Evolutionary conservation across 305 asterid species (phyloP), one percentile per base, ranked within the genome.

Genomic region (Fraxinus angustifolia): DNA sequence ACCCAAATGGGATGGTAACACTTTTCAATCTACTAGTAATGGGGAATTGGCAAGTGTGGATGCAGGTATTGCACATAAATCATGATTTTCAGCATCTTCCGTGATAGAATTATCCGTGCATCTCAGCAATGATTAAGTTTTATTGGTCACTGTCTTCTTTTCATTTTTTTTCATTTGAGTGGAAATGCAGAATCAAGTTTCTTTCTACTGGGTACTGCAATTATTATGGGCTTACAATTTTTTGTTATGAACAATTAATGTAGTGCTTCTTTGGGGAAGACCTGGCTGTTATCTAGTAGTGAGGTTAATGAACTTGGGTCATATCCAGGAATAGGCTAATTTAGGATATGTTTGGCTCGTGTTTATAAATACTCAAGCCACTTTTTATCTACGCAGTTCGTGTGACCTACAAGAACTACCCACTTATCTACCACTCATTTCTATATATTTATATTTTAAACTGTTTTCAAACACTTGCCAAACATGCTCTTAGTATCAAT

Each of bases 41-140:
- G 99, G 99, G 99, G 76, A 91, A 90, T 83, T 94, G 99, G 99
- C 99, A 96, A 87, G 89, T 53, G 6, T 96, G 98, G 99, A 92
- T 96, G 99, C 92, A 94, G 98, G 99, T 96, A 93, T 75, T 79
- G 42, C 80, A 35, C 73, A 75, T 31, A 16, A 48, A 77, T 70
- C n/a, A 62, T 62, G 28, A 50, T 67, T 65, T 48, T 48, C 80
- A 75, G 48, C 78, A 23, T 8, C 33, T 65, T 31, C 8, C n/a
- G 6, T 81, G 14, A 30, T 42, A 28, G 53, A 12, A 6, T 40
- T 31, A 79, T 82, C 8, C 10, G 7, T 53, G 79, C 68, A 21
- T 21, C 23, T 0, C 2, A 65, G 35, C 60, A 45, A 62, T 38
- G 68, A 58, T 17, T 58, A 6, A 17, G 26, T 58, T 58, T 56